A percentile compares a stretch with the other conserved stretches of the same genome.
phyloP scores from a whole-genome alignment of 257 asterid species.

The Echites panduratus region DNA sequence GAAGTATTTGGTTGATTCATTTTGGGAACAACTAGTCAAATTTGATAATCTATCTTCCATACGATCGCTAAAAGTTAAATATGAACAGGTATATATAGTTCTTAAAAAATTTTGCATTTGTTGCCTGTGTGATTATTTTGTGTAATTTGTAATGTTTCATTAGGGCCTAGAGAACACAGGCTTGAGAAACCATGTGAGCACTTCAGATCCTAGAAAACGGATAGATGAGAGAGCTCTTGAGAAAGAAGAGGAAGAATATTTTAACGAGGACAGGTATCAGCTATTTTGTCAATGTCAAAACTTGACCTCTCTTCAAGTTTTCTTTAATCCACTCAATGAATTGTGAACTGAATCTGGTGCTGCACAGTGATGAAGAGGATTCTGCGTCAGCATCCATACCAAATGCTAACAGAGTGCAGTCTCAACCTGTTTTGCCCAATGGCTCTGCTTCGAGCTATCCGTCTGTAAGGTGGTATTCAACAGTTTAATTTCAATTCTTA shows the following conservation, averaged over 20 bases:
- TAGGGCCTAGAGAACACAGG: conserved; percentile 69
- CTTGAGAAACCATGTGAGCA: conserved; percentile 38
- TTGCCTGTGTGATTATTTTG: conserved; percentile 1
- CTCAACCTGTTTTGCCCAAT: conserved; percentile 49
- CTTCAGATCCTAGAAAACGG: conserved; percentile 69
- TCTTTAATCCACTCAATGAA: not conserved
- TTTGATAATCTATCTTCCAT: conserved; percentile 64
- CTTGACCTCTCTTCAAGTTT: not conserved
- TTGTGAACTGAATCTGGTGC: conserved; percentile 12
- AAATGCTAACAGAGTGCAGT: conserved; percentile 33
- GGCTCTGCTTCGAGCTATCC: conserved; percentile 49
- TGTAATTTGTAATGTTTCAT: conserved; percentile 17
- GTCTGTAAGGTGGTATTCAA: conserved; percentile 64
- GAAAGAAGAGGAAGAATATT: conserved; percentile 95
- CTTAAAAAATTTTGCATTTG: not conserved
- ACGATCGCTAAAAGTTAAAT: conserved; percentile 70
- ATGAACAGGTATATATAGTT: conserved; percentile 68
- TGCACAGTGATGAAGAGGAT: conserved; percentile 87
- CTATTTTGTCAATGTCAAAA: conserved; percentile 1
- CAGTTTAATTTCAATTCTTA: not conserved
- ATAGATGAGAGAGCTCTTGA: conserved; percentile 87
- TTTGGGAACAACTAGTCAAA: conserved; percentile 76
- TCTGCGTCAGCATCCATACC: conserved; percentile 63
- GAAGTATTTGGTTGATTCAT: conserved; percentile 73
- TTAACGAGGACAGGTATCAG: conserved; percentile 88